Conservation (phyloP, 2,329 filamentous ascomycete genomes). For the Lecanicillium sp. region DNA sequence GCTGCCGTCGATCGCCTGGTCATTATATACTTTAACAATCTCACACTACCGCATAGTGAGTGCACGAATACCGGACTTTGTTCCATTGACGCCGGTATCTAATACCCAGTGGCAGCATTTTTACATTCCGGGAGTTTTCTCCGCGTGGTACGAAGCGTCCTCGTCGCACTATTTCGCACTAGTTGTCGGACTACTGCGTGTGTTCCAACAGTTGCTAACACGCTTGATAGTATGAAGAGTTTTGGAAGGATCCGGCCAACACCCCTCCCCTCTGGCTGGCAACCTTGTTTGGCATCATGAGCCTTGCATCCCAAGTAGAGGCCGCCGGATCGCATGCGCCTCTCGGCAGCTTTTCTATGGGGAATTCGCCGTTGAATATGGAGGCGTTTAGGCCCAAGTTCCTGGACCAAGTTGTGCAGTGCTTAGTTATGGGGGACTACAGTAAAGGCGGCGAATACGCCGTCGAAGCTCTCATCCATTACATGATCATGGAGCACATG, state of each 20-base stretch:
- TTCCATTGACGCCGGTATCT: no score
- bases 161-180: slow-evolving; percentile 27
- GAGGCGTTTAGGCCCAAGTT: slow-evolving; percentile 17
- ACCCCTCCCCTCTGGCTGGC: slow-evolving; percentile 37
- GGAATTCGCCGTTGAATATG: slow-evolving; percentile 12
- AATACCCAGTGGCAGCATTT: no score
- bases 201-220: slow-evolving; percentile 15
- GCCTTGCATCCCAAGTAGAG: slow-evolving; percentile 18
- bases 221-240: slow-evolving; percentile 29
- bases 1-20: slow-evolving; percentile 2
- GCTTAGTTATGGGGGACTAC: slow-evolving; percentile 36
- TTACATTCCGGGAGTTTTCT: slow-evolving; percentile 4
- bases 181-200: slow-evolving; percentile 19
- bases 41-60: slow-evolving; percentile 3
- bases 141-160: neutral
- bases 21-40: slow-evolving; percentile 5
- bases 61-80: no score
- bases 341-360: no score
- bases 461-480: slow-evolving; percentile 36
- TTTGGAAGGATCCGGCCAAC: slow-evolving; percentile 30
- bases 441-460: slow-evolving; percentile 30
- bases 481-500: slow-evolving; percentile 26
- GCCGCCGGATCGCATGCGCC: slow-evolving; percentile 20
- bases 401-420: slow-evolving; percentile 26
- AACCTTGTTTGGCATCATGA: slow-evolving; percentile 35